Percentiles rank a stretch among this genome's conserved stretches.
phyloP scores from a whole-genome alignment of 495 filamentous ascomycete genomes.

The Xylaria palmicola region DNA sequence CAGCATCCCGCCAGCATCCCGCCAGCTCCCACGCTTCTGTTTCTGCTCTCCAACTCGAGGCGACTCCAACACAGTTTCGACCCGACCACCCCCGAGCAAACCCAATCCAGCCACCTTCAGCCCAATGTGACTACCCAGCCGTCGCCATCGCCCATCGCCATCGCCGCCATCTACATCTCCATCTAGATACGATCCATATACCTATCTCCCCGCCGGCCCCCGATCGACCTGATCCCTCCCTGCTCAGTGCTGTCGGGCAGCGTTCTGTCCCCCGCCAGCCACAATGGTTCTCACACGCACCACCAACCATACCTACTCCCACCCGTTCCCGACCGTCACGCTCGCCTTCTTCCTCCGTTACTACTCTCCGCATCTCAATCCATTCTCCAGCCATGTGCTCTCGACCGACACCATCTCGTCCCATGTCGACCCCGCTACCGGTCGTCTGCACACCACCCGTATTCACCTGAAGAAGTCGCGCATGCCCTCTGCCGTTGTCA shows the following conservation, averaged over 20 bases:
- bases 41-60: too few species aligned
- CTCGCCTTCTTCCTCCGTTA: conserved; percentile 99
- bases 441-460: conserved; percentile 82
- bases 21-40: too few species aligned
- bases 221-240: background rate
- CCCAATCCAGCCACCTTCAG: background rate
- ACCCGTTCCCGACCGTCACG: conserved; percentile 84
- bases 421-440: conserved; percentile 73
- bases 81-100: too few species aligned
- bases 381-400: conserved; percentile 90
- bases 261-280: background rate
- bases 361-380: conserved; percentile 70
- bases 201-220: background rate
- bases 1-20: too few species aligned
- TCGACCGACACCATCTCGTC: conserved; percentile 94
- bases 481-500: conserved; percentile 76
- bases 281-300: conserved; percentile 63
- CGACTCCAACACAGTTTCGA: too few species aligned
- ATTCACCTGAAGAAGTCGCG: conserved; percentile 94
- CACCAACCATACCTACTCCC: conserved; percentile 83
- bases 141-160: too few species aligned
- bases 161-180: too few species aligned
- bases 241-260: background rate
- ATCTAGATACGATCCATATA: too few species aligned
- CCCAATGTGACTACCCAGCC: too few species aligned